These are phyloP conservation scores for Rehmannia glutinosa DNA, from an alignment of 257 asterid species.

Conservation along the genomic window DNA sequence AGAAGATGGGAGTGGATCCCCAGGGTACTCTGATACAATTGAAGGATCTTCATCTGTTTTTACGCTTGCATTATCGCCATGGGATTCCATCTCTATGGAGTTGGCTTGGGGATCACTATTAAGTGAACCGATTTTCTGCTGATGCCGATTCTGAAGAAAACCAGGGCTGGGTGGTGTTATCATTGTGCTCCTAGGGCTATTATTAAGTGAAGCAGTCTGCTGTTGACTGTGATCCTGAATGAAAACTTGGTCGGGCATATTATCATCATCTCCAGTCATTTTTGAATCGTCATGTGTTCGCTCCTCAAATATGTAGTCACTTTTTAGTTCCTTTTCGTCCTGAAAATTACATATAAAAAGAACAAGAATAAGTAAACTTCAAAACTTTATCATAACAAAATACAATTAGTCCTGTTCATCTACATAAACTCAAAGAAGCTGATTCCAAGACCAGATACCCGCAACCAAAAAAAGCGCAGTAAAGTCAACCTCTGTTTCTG, in stretches of 20 bases:
- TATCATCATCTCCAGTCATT: constrained; percentile 33
- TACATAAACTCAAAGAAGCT: not conserved
- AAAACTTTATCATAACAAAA: not conserved
- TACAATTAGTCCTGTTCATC: not conserved
- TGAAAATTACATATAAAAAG: constrained; percentile 21
- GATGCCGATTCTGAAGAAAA: constrained; percentile 33
- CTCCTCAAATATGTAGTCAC: constrained; percentile 29
- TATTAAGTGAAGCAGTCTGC: constrained; percentile 28
- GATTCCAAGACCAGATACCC: not conserved
- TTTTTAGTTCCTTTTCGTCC: constrained; percentile 34
- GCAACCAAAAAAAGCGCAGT: not conserved
- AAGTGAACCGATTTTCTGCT: constrained; percentile 34
- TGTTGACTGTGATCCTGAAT: constrained; percentile 28
- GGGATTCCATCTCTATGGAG: constrained; percentile 41
- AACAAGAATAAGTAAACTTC: constrained; percentile 1
- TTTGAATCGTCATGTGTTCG: constrained; percentile 20
- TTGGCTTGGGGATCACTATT: constrained; percentile 34
- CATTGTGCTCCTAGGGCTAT: constrained; percentile 24
- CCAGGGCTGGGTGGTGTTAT: constrained; percentile 26
- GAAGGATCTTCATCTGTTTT: constrained; percentile 38
- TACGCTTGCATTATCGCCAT: constrained; percentile 26
- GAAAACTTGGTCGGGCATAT: constrained; percentile 31
- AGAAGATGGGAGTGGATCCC: constrained; percentile 34
- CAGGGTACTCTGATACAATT: constrained; percentile 38
- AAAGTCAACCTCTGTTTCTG: constrained; percentile 45